phyloP scores from a whole-genome alignment of 2,329 filamentous ascomycete species.

The Ophiostoma australiae region DNA sequence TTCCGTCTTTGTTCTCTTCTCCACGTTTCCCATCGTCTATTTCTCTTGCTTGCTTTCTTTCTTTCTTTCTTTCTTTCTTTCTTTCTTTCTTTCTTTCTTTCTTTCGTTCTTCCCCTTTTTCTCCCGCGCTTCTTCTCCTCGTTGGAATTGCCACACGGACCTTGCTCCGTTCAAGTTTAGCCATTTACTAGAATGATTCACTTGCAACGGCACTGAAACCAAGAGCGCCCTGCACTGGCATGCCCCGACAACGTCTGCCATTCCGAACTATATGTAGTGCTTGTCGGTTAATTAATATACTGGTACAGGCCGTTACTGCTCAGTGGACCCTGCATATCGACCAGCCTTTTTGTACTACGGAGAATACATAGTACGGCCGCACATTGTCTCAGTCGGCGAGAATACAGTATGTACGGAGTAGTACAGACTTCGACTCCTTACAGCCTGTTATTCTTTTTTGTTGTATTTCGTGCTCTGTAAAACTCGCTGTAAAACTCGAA shows the following conservation, averaged over 20 bases:
- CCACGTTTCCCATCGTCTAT: background rate
- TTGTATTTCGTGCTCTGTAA: no score
- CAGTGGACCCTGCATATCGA: background rate
- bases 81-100: no score
- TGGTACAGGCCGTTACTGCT: background rate
- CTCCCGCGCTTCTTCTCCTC: no score
- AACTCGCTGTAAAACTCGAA: no score
- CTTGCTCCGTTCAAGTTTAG: background rate
- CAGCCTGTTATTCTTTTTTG: no score
- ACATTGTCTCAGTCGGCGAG: background rate
- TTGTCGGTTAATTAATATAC: background rate
- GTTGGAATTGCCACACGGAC: background rate
- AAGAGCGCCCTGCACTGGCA: background rate
- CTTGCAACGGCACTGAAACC: background rate
- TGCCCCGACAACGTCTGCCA: slow-evolving; percentile 1
- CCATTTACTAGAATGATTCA: background rate
- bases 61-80: background rate
- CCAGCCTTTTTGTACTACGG: background rate
- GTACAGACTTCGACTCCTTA: no score
- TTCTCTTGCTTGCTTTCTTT: background rate
- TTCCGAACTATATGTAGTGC: background rate
- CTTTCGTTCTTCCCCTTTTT: no score
- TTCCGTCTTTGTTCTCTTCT: background rate
- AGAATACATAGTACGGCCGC: background rate
- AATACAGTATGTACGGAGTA: background rate